Evolutionary conservation across 148 eudicot genomes (phyloP).

Genomic region (Chenopodium suecicum): DNA sequence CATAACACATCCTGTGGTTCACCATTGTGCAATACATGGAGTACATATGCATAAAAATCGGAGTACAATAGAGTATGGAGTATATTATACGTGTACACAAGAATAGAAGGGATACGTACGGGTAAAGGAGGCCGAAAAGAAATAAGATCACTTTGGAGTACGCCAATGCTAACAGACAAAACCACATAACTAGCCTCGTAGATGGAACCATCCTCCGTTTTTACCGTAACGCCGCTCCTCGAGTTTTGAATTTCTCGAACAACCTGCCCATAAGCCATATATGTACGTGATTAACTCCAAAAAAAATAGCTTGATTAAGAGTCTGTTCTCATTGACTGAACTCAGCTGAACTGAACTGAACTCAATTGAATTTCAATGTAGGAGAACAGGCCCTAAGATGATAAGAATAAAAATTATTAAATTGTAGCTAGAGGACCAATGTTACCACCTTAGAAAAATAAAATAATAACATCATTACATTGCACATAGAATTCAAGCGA

Average conservation of each 20-base stretch:
- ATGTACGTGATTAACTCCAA: neutral
- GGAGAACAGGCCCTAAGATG: neutral
- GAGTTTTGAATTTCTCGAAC: conserved; percentile 77
- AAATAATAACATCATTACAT: neutral
- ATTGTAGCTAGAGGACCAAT: neutral
- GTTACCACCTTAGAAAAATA: neutral
- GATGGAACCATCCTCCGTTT: conserved; percentile 72
- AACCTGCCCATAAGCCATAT: conserved; percentile 54
- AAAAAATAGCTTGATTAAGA: neutral
- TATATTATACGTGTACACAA: neutral
- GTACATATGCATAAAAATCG: too few relatives aligned
- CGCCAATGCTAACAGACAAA: conserved; percentile 86
- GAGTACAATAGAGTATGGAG: too few relatives aligned
- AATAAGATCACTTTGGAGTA: conserved; percentile 84
- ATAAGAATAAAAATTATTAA: neutral
- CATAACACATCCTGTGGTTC: too few relatives aligned
- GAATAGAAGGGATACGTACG: conserved; percentile 39
- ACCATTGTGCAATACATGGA: too few relatives aligned
- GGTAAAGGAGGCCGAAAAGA: conserved; percentile 78
- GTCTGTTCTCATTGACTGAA: too few relatives aligned
- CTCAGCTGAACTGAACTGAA: too few relatives aligned
- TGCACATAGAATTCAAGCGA: neutral
- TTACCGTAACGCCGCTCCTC: conserved; percentile 62
- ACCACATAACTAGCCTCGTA: conserved; percentile 77
- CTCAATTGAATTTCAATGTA: too few relatives aligned